These are phyloP conservation scores for Aspergillus sp. DNA, from an alignment of 2,329 filamentous ascomycete species.

Conservation along the genomic window DNA sequence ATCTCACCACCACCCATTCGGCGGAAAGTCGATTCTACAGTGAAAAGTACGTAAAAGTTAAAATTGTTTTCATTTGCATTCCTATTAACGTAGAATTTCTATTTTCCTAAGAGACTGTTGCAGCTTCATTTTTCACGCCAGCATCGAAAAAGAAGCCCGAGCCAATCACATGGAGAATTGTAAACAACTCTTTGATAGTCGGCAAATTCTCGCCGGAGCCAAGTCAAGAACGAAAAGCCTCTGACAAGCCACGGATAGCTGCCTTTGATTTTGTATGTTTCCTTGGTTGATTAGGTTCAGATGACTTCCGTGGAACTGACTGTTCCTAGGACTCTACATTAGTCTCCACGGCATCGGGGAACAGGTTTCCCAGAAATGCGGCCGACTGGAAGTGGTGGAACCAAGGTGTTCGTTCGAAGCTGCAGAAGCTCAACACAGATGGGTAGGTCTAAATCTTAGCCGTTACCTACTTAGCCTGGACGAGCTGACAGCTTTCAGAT, in stretches of 20 bases:
- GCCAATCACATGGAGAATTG: conserved; percentile 66
- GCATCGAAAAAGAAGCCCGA: conserved; percentile 80
- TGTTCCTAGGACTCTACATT: conserved; percentile 75
- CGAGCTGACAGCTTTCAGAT: conserved; percentile 49
- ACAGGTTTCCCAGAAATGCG: conserved; percentile 68
- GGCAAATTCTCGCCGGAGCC: conserved; percentile 61
- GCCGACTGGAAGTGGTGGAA: conserved; percentile 97
- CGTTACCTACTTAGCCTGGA: background rate
- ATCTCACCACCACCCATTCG: conserved; percentile 61
- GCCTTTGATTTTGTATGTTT: conserved; percentile 48
- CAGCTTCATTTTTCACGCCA: conserved; percentile 86
- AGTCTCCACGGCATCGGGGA: conserved; percentile 76
- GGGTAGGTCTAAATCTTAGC: conserved; percentile 51
- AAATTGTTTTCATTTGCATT: background rate
- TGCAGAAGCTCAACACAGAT: conserved; percentile 69
- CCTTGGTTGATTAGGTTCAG: background rate
- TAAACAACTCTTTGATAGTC: conserved; percentile 70
- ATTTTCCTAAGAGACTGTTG: conserved; percentile 46
- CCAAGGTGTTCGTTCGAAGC: conserved; percentile 61
- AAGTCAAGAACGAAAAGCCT: conserved; percentile 11
- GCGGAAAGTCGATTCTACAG: conserved; percentile 54
- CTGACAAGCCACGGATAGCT: conserved; percentile 37
- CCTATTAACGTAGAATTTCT: background rate
- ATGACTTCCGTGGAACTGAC: background rate
- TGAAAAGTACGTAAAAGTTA: conserved; percentile 47